Evolutionary conservation across 306 rosid species (phyloP).

Genomic region (Prunus armeniaca): DNA sequence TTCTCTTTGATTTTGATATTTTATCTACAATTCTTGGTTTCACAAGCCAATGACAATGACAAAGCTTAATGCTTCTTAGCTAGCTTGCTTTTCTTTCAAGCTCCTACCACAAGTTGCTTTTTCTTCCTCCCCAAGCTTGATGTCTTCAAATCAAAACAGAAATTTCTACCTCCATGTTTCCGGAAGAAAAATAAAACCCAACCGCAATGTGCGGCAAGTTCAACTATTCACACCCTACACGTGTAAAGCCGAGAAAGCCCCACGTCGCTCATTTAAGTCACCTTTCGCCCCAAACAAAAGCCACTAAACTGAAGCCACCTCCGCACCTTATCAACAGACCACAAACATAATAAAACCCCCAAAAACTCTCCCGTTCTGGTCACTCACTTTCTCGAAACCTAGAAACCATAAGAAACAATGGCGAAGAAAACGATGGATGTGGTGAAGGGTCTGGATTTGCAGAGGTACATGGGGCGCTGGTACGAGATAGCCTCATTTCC

Average conservation of each 20-base stretch:
- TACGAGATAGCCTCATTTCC: slow-evolving; percentile 92
- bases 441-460: slow-evolving; percentile 52
- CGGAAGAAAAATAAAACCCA: too few species aligned
- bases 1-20: neutral
- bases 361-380: neutral
- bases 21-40: neutral
- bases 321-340: slow-evolving; percentile 1
- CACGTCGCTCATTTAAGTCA: slow-evolving; percentile 14
- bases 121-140: slow-evolving; percentile 8
- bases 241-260: slow-evolving; percentile 12
- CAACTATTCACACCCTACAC: neutral
- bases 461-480: slow-evolving; percentile 90
- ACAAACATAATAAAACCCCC: neutral
- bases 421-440: slow-evolving; percentile 62
- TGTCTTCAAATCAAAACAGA: neutral
- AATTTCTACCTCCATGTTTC: neutral
- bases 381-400: neutral
- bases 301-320: neutral
- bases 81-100: slow-evolving; percentile 7
- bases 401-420: slow-evolving; percentile 25
- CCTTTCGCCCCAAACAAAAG: neutral
- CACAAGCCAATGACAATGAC: neutral
- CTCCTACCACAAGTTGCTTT: neutral
- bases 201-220: neutral
- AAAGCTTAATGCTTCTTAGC: neutral